Base-by-base conservation (phyloP, 2,329 filamentous ascomycete species). In the Aspergillus viridinutans region DNA sequence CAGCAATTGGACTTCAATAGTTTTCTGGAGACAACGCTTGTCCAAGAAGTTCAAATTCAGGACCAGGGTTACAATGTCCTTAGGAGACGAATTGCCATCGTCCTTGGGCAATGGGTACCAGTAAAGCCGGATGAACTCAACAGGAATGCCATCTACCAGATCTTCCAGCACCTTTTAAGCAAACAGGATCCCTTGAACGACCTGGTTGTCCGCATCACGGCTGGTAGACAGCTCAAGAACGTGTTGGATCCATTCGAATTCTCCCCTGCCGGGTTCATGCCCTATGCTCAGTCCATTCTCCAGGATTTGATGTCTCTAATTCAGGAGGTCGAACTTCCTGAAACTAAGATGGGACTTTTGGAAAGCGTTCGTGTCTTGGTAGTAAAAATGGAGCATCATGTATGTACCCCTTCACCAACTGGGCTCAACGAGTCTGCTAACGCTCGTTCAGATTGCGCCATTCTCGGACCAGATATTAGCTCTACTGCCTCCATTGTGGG, bases 161-260 rank as follows among this genome's bases (percentile, higher is more conserved):
- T 97, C 55, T 97, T 92, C 71, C 86, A 90, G 57, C 90, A 96
- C 72, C 81, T 99, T 14, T 81, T 99, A 21, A 88, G 92, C 65
- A 84, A 85, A 7, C 81, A 84, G 20, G 92, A 97, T 66, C 80
- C 85, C 7, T 80, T 86, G 58, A 99, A 99, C 68, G 94, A 99
- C 68, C 82, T 92, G 53, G 92, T 97, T 0, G 94, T 99, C 32
- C 86, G 91, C 14, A 88, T 97, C 54, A 97, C 93, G 1, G 91
- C 94, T 3, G 94, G 90, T 5, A 84, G 92, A 55, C 90, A 95
- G 66, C 83, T 99, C 52, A 88, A 88, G 64, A 83, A 84, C 62
- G 84, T 96, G 47, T 85, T 90, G 0, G 89, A 97, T 65, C 91
- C 96, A 47, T 91, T 92, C 71, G 88, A 88, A 53, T 97, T 97